Base-by-base conservation (phyloP, 768 basidiomycete species). In the Suillus clintonianus region DNA sequence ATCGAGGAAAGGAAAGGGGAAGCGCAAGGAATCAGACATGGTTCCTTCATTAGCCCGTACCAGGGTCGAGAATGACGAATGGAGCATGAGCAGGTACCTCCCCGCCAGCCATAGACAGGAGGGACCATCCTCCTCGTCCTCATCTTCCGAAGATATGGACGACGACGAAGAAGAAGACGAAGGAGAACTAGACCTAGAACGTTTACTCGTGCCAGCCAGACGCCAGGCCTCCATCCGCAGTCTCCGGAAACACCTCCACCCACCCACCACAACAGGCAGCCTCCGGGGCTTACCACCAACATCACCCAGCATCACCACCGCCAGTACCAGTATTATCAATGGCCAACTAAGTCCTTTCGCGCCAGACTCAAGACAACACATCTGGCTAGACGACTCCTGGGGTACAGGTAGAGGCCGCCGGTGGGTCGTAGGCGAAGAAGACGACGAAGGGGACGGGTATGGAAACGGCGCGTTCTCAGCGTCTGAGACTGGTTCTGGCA, bases 221-320 rank as follows among this genome's bases (percentile, higher is more conserved):
- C 80, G 90, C 32, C 90, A 92, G 70, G 83, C 87, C 64, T 91
- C 90, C 19, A 91, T 92, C 65, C 84, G 80, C 68, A 91, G 89
- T 71, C 76, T 92, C 62, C 80, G 89, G 62, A 87, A 80, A 64
- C 90, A 91, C 68, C 78, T 92, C 22, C 78, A 76, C 2, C 75
- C 71, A 57, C 42, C 64, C 37, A 51, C 37, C 34, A 17, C 54
- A 32, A 60, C 47, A 37, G 62, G 39, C 47, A 68, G 65, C 14
- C 70, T 65, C n/a, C 67, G 67, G 30, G 41, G 67, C 7, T 4
- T 64, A 14, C 61, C 50, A 15, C 34, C 71, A 1, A 64, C 63
- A 48, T 62, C 69, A 15, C 68, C 71, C 24, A 60, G 64, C 24
- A 68, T 64, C 27, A 30, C 68, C n/a, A 59, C 61, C 22, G 11